Evolutionary conservation across 352 stramenopile species (phyloP).

Genomic region (Phytopythium sindhum): DNA sequence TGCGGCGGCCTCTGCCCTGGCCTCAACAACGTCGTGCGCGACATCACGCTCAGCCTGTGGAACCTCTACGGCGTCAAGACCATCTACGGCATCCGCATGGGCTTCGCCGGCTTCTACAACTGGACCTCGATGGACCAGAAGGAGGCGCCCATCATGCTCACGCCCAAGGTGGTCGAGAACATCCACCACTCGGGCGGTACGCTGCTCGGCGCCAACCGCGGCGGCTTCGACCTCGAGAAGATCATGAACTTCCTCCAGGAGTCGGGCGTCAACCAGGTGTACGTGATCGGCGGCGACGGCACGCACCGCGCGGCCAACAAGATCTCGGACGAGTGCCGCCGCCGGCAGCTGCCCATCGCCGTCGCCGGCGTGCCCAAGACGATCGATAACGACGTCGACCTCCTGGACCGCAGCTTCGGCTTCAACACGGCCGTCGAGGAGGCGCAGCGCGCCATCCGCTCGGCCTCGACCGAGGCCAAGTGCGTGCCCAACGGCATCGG

Average conservation of each 20-base stretch:
- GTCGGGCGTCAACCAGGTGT: conserved; percentile 92
- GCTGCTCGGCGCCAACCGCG: conserved; percentile 92
- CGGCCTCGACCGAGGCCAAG: conserved; percentile 89
- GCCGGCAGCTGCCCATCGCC: conserved; percentile 86
- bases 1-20: conserved; percentile 94
- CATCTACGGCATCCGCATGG: conserved; percentile 83
- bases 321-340: conserved; percentile 74
- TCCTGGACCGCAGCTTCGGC: conserved; percentile 97
- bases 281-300: conserved; percentile 97
- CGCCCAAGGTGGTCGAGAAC: conserved; percentile 54
- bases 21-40: conserved; percentile 98
- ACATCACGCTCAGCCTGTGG: conserved; percentile 93
- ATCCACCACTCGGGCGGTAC: conserved; percentile 93
- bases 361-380: conserved; percentile 98
- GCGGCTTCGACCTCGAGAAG: conserved; percentile 96
- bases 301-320: conserved; percentile 96
- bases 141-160: conserved; percentile 77
- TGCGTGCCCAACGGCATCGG: conserved; percentile 98
- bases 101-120: conserved; percentile 80
- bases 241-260: conserved; percentile 93
- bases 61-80: conserved; percentile 84
- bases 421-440: conserved; percentile 97
- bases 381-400: conserved; percentile 99
- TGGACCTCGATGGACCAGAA: conserved; percentile 77
- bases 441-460: conserved; percentile 91